Evolutionary conservation across 371 early-diverging fungal genomes (phyloP), one percentile per base, ranked within the genome.

Genomic region (Mortierella sp.): DNA sequence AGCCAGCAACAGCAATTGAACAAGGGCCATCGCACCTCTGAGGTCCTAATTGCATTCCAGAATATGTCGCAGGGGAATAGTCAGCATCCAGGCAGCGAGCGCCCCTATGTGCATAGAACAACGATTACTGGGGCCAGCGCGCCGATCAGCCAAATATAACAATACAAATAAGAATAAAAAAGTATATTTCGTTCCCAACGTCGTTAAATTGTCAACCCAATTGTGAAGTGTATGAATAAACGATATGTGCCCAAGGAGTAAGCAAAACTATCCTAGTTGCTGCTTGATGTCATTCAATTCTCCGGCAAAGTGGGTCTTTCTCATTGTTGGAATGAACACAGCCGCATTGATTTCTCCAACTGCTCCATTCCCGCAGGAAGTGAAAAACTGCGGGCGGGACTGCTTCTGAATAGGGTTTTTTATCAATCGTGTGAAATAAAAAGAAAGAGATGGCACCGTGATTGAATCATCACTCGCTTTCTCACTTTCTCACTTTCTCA

Each of bases 11-110:
- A 31, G 26, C 50, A 71, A 16, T 3, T 51, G 72, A 53, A 53
- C n/a, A 54, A 37, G 21, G 46, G 37, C 72, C 26, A 21, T 2
- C 37, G 72, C 21, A 72, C 86, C 8, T 72, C 81, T 37, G 86
- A 86, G 64, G 82, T 86, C 6, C 61, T 79, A 48, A 86, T 81
- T 69, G 86, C 77, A 6, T 86, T 86, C 71, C 77, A 81, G 78
- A 86, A 86, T 64, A 77, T 86, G 10, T 81, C 75, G 46, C 74
- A 72, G 13, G 43, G 46, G n/a, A 71, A 69, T 24, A 71, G 59
- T 24, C 59, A 70, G 19, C 40, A 34, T 6, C 43, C 40, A 8
- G 69, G 24, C n/a, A 26, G 43, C 50, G 55, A 71, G 72, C 44
- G 26, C 0, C 79, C 86, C 16, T 86, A 46, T 75, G 67, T 85